Evolutionary conservation across 2,329 filamentous ascomycete species (phyloP).

Genomic region (Trichoderma sp.): DNA sequence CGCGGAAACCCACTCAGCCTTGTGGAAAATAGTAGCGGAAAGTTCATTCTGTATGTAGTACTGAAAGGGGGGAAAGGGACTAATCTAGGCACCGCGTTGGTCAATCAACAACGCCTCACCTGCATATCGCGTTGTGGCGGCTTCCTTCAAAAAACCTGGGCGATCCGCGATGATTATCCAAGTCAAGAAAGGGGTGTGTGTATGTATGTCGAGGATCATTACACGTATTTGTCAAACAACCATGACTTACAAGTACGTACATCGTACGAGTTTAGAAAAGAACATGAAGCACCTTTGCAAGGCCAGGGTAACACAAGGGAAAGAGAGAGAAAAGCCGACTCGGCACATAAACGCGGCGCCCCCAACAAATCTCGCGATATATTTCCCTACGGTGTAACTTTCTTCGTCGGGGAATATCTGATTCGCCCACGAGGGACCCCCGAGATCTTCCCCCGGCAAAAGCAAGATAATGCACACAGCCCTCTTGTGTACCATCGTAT

Average conservation of each 20-base stretch:
- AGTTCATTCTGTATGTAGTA: not conserved
- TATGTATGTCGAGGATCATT: not conserved
- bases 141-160: not conserved
- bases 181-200: not conserved
- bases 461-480: too few relatives aligned
- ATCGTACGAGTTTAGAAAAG: not conserved
- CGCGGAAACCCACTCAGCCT: not conserved
- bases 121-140: not conserved
- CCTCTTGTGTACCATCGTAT: too few relatives aligned
- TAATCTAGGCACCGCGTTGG: not conserved
- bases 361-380: not conserved
- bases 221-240: not conserved
- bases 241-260: too few relatives aligned
- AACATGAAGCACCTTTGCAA: not conserved
- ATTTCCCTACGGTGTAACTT: not conserved
- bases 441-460: not conserved
- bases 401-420: not conserved
- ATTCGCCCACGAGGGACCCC: not conserved
- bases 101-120: not conserved
- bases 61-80: too few relatives aligned
- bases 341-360: not conserved
- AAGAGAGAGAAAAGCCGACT: not conserved
- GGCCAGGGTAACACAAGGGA: not conserved
- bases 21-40: not conserved
- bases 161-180: not conserved